Percentiles rank a stretch among this genome's conserved stretches.
These are phyloP conservation scores for Lachancea cidri DNA, from an alignment of 805 yeast species.

Conservation along the genomic window DNA sequence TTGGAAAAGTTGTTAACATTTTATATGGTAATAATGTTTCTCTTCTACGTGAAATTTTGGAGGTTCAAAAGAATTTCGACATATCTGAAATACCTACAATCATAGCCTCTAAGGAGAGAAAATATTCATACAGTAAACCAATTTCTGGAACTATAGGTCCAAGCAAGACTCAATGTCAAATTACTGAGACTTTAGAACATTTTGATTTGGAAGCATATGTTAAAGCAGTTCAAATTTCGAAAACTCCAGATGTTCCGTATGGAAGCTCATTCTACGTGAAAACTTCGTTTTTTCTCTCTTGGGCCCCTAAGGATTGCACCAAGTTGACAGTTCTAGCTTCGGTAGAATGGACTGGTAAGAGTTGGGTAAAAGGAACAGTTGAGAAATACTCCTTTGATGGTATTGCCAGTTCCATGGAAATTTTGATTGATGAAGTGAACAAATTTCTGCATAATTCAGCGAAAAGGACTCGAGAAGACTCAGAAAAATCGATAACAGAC, in stretches of 20 bases:
- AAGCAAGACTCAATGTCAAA: slow-evolving; percentile 62
- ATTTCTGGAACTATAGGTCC: slow-evolving; percentile 69
- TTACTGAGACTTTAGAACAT: slow-evolving; percentile 53
- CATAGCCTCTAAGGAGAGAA: slow-evolving; percentile 38
- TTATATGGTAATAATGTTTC: slow-evolving; percentile 57
- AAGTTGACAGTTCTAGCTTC: slow-evolving; percentile 46
- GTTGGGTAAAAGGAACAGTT: slow-evolving; percentile 73
- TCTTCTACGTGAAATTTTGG: slow-evolving; percentile 41
- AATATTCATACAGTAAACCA: slow-evolving; percentile 58
- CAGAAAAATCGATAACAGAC: slow-evolving; percentile 10
- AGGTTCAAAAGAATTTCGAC: slow-evolving; percentile 60
- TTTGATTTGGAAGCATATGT: slow-evolving; percentile 45
- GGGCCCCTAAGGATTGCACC: slow-evolving; percentile 59
- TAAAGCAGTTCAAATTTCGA: slow-evolving; percentile 51
- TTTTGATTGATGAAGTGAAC: slow-evolving; percentile 44
- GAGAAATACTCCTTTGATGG: slow-evolving; percentile 73
- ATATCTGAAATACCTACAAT: slow-evolving; percentile 44
- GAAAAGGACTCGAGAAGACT: slow-evolving; percentile 13
- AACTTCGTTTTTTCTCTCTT: slow-evolving; percentile 52
- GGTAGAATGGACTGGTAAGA: slow-evolving; percentile 68
- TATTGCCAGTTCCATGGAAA: slow-evolving; percentile 53
- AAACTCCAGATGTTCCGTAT: slow-evolving; percentile 80
- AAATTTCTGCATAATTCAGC: slow-evolving; percentile 23
- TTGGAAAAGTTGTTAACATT: slow-evolving; percentile 55
- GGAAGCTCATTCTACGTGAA: slow-evolving; percentile 62